Evolutionary conservation across 108 stramenopile genomes (phyloP).

Genomic region (Bacterosira constricta): DNA sequence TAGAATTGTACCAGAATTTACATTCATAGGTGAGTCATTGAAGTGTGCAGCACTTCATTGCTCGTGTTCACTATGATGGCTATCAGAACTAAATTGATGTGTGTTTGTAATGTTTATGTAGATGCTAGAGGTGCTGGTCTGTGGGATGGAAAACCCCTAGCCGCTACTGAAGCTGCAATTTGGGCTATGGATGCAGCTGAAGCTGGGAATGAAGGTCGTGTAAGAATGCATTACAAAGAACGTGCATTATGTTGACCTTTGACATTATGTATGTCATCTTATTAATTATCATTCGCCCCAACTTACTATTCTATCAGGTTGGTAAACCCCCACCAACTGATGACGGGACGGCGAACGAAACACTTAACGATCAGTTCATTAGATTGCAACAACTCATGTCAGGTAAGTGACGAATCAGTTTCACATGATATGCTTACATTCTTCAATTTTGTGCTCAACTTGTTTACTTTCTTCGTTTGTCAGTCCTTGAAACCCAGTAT

Average conservation of each 20-base stretch:
- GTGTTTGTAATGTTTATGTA: no score
- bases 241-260: background rate
- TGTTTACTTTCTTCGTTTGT: background rate
- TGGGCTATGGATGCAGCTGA: conserved; percentile 36
- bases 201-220: conserved; percentile 48
- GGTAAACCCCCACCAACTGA: conserved; percentile 65
- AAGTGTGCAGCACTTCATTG: background rate
- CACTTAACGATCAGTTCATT: conserved; percentile 48
- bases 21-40: conserved; percentile 57
- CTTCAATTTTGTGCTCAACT: background rate
- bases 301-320: conserved; percentile 3
- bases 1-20: conserved; percentile 62
- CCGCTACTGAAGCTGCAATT: conserved; percentile 41
- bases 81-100: no score
- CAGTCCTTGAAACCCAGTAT: conserved; percentile 58
- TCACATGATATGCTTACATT: background rate
- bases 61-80: background rate
- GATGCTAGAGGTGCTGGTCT: conserved; percentile 50
- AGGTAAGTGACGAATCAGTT: conserved; percentile 4
- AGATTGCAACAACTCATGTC: conserved; percentile 60
- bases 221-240: conserved; percentile 1
- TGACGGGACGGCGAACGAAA: conserved; percentile 68
- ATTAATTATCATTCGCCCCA: background rate
- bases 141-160: conserved; percentile 48
- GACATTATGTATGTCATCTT: background rate